phyloP scores from a whole-genome alignment of 2,329 filamentous ascomycete species.

The Neofusicoccum cordaticola region DNA sequence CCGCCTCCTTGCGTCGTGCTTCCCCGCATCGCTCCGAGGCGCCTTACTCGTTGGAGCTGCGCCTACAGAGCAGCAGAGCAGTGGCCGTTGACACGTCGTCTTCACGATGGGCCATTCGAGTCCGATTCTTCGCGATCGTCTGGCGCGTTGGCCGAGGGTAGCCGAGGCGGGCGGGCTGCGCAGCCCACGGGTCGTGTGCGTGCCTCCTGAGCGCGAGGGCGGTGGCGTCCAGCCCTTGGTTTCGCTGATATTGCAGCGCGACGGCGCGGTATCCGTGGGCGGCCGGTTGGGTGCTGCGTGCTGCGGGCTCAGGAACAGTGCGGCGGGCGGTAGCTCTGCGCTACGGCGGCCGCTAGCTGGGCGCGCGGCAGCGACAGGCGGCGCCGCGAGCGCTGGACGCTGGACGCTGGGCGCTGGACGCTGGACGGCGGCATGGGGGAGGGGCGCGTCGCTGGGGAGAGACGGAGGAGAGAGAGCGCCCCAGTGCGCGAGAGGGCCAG shows the following conservation, averaged over 20 bases:
- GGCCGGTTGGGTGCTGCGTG: neutral
- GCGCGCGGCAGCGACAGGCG: neutral
- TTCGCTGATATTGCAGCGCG: conserved; percentile 2
- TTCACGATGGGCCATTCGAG: neutral
- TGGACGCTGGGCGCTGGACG: neutral
- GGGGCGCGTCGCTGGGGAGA: neutral
- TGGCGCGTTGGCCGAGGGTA: conserved; percentile 2
- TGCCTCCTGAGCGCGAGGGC: neutral
- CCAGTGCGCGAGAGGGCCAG: neutral
- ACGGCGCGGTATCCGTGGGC: neutral
- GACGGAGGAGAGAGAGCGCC: neutral
- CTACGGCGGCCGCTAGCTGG: neutral
- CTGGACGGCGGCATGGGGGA: neutral
- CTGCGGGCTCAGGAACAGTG: neutral
- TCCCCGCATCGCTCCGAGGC: conserved; percentile 9
- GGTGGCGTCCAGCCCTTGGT: neutral
- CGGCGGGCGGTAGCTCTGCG: neutral
- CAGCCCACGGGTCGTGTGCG: neutral
- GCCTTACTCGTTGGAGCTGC: conserved; percentile 13
- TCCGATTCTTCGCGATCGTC: conserved; percentile 8
- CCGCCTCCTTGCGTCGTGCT: conserved; percentile 10
- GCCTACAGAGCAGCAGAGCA: conserved; percentile 11
- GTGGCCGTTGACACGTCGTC: conserved; percentile 9
- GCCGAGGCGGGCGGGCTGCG: neutral
- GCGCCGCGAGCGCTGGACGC: neutral